These are phyloP conservation scores for Wallemia ichthyophaga DNA, from an alignment of 1,284 basidiomycete genomes.

Conservation along the genomic window DNA sequence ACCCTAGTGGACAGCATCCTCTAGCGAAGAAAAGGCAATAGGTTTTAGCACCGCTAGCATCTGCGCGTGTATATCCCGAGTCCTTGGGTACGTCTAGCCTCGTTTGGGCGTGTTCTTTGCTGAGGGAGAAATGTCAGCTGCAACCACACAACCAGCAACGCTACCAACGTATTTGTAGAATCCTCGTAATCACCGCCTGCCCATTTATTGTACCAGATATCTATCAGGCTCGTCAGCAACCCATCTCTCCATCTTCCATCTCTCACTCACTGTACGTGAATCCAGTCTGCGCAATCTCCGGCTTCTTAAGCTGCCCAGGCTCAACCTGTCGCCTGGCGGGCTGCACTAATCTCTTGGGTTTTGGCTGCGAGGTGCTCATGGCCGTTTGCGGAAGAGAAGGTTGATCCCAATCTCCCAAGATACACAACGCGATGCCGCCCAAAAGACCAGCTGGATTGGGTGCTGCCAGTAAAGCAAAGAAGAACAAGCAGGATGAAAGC, in stretches of 20 bases:
- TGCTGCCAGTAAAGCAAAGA: neutral
- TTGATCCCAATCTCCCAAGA: neutral
- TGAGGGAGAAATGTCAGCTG: slow-evolving; percentile 12
- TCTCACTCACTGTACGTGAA: slow-evolving; percentile 69
- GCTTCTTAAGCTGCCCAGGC: slow-evolving; percentile 60
- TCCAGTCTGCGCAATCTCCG: slow-evolving; percentile 59
- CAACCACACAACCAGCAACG: neutral
- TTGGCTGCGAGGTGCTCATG: neutral
- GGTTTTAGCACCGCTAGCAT: slow-evolving; percentile 68
- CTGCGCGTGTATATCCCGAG: slow-evolving; percentile 69
- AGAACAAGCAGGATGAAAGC: neutral
- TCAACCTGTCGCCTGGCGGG: slow-evolving; percentile 73
- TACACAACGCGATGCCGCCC: neutral
- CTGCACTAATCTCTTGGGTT: slow-evolving; percentile 2
- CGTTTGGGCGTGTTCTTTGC: slow-evolving; percentile 71
- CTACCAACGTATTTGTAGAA: slow-evolving; percentile 52
- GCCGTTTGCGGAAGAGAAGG: neutral
- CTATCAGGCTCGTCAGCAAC: slow-evolving; percentile 19
- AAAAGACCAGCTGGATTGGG: neutral
- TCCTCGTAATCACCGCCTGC: slow-evolving; percentile 82
- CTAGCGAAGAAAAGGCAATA: slow-evolving; percentile 84
- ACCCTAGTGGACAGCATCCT: slow-evolving; percentile 85
- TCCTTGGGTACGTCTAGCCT: slow-evolving; percentile 69
- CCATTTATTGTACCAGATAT: slow-evolving; percentile 99
- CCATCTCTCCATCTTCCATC: too few species aligned